Evolutionary conservation across 2,329 filamentous ascomycete species (phyloP), one percentile per base, ranked within the genome.

Genomic region (Penicillium sp.): DNA sequence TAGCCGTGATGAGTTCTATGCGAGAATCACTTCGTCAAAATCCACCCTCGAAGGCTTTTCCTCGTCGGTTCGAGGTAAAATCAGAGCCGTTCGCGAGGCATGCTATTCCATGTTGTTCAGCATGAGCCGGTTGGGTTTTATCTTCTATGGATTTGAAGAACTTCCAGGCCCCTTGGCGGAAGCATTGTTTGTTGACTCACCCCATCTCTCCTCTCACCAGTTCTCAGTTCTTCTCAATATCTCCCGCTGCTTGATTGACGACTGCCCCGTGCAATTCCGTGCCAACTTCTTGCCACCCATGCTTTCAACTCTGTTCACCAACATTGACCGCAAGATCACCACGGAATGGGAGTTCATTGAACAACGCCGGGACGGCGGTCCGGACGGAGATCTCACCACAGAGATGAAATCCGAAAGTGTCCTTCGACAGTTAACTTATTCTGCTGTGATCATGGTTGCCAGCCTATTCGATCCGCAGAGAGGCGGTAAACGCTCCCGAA

Each of bases 361-460:
- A 56, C 65, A 80, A 70, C 63, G 75, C 66, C 67, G 78, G 68
- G 77, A 86, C 11, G 82, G 83, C 40, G 83, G 87, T 1, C 87
- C 87, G 3, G 87, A 87, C 18, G 91, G 92, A 52, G 90, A 90
- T 56, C 77, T 99, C 49, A 90, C 90, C 1, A 92, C 97, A 63
- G 94, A 99, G 76, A 99, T 99, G 94, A 96, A 97, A 75, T 88
- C 91, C 6, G 94, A 99, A 72, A 97, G 93, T 68, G 95, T 99
- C 29, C 78, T 99, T 43, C 86, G 94, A 18, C 92, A 97, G 71
- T 82, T 97, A 47, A 97, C 93, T 0, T 94, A 95, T 73, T 91
- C 91, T 3, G 91, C 92, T 1, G 91, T 97, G 29, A 87, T 94
- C 64, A 91, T 97, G 82, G 89, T 97, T 59, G 91, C 91, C 7